Conservation (phyloP, 257 asterid genomes). For the Solanum infundibuliforme region DNA sequence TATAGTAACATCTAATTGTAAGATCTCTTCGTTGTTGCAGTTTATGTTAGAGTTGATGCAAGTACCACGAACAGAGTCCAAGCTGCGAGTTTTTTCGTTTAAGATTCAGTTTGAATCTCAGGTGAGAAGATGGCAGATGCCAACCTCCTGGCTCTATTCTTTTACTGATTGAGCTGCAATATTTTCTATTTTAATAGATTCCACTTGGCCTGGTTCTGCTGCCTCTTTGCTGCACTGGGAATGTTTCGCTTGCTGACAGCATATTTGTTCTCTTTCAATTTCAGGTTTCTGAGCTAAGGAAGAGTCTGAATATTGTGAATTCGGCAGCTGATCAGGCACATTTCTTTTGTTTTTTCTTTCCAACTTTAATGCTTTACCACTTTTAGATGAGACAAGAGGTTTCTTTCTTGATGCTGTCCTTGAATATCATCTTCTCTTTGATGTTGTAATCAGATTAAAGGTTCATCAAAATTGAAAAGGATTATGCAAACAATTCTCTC, state of each 20-base stretch:
- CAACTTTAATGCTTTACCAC: neutral
- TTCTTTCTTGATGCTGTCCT: slow-evolving; percentile 9
- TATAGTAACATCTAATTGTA: neutral
- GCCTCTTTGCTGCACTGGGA: neutral
- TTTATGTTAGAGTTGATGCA: slow-evolving; percentile 92
- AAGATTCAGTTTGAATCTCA: slow-evolving; percentile 74
- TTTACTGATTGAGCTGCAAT: neutral
- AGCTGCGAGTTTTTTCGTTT: slow-evolving; percentile 84
- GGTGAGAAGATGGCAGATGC: slow-evolving; percentile 33
- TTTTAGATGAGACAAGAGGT: neutral
- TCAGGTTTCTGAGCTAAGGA: slow-evolving; percentile 83
- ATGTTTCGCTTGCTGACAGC: neutral
- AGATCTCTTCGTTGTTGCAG: slow-evolving; percentile 26
- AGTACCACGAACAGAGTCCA: slow-evolving; percentile 79
- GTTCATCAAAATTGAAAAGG: slow-evolving; percentile 75
- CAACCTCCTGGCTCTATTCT: neutral
- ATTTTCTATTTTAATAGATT: neutral
- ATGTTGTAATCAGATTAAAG: slow-evolving; percentile 63
- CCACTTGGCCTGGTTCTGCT: neutral
- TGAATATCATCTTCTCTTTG: neutral
- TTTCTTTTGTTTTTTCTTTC: slow-evolving; percentile 11
- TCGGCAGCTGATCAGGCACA: slow-evolving; percentile 89
- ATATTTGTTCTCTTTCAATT: slow-evolving; percentile 4
- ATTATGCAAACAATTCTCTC: slow-evolving; percentile 95
- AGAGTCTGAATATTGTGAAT: slow-evolving; percentile 55